Evolutionary conservation across 495 filamentous ascomycete species (phyloP).

Genomic region (Parmelia sp.): DNA sequence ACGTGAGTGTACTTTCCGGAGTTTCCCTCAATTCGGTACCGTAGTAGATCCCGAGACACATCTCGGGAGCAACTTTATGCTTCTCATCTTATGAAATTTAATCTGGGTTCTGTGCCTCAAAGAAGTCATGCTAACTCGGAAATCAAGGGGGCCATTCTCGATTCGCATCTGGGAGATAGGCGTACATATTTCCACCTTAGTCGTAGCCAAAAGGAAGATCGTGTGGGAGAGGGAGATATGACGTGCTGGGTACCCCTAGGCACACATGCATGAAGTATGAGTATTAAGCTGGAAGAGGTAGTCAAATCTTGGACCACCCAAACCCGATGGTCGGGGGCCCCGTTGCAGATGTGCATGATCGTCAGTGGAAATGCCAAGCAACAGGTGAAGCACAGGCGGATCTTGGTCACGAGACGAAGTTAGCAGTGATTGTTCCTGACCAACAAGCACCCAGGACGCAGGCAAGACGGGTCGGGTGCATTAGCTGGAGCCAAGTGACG

Average conservation of each 20-base stretch:
- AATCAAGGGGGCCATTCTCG: slow-evolving; percentile 36
- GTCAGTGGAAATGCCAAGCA: not conserved
- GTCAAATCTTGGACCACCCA: slow-evolving; percentile 3
- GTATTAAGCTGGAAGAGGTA: not conserved
- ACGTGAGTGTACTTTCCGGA: slow-evolving; percentile 31
- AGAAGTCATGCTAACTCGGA: not conserved
- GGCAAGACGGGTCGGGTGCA: not conserved
- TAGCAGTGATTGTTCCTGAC: not conserved
- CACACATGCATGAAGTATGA: slow-evolving; percentile 11
- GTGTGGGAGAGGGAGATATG: not conserved
- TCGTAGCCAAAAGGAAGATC: not conserved
- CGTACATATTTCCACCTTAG: not conserved
- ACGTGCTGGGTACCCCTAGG: not conserved
- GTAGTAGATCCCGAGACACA: not conserved
- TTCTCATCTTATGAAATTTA: not conserved
- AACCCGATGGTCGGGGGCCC: not conserved
- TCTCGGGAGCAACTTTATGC: not conserved
- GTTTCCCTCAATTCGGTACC: not conserved
- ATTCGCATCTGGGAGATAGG: slow-evolving; percentile 39
- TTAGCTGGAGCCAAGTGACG: slow-evolving; percentile 2
- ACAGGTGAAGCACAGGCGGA: not conserved
- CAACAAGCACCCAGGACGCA: not conserved
- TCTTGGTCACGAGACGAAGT: not conserved
- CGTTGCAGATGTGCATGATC: not conserved
- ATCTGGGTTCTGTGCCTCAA: not conserved